Conservation (phyloP, 2,329 filamentous ascomycete genomes). For the Escovopsis sp. region DNA sequence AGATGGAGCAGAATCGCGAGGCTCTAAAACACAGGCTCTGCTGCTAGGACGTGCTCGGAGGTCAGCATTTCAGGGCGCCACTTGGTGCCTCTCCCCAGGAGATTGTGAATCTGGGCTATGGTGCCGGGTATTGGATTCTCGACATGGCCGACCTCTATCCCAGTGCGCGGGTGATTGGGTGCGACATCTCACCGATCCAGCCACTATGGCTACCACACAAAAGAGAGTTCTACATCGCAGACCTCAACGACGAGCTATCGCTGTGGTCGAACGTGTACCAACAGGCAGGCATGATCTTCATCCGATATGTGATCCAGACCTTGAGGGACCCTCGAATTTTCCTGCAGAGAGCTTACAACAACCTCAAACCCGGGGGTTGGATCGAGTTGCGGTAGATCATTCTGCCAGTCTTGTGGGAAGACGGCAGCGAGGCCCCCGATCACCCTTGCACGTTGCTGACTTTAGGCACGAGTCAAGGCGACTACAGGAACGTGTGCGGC, state of each 20-base stretch:
- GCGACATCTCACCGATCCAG: constrained; percentile 29
- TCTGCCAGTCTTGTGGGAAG: constrained; percentile 17
- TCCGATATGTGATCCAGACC: constrained; percentile 33
- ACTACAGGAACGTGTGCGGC: constrained; percentile 17
- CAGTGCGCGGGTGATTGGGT: constrained; percentile 29
- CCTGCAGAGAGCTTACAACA: constrained; percentile 29
- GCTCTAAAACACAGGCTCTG: constrained; percentile 31
- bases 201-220: constrained; percentile 38
- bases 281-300: constrained; percentile 37
- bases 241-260: constrained; percentile 20
- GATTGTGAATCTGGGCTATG: constrained; percentile 35
- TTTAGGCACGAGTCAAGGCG: constrained; percentile 15
- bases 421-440: constrained; percentile 13
- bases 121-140: constrained; percentile 40
- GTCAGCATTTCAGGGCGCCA: constrained; percentile 26
- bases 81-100: constrained; percentile 29
- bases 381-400: constrained; percentile 23
- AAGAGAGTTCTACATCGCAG: constrained; percentile 31
- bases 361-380: constrained; percentile 24
- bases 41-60: constrained; percentile 30
- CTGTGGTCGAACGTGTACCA: constrained; percentile 21
- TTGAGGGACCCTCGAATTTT: constrained; percentile 35
- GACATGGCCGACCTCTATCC: constrained; percentile 32
- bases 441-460: constrained; percentile 21
- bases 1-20: constrained; percentile 33